Evolutionary conservation across 352 stramenopile genomes (phyloP), one percentile per base, ranked within the genome.

Genomic region (Blastocystis sp.): DNA sequence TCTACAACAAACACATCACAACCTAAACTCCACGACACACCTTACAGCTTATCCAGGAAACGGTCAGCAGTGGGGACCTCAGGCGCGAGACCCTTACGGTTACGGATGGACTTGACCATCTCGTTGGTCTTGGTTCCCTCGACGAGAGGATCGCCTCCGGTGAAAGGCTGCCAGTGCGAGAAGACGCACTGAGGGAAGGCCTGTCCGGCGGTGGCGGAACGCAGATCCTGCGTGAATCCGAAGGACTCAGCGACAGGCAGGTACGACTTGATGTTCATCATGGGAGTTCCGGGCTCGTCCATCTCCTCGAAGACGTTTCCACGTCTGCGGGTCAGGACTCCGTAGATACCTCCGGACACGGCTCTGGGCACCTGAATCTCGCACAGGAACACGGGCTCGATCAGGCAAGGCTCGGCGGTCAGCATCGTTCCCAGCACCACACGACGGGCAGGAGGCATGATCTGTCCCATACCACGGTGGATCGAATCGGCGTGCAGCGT

Each of bases 1-100:
- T 8, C 44, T 8, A 18, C 44, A 18, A 53, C 44, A 53, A 53
- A 53, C 8, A 53, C 44, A 53, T 53, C 44, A 53, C 44, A 53
- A 53, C 44, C 18, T 53, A 53, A 53, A 8, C 8, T 53, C 8
- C 44, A n/a, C n/a, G n/a, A n/a, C n/a, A 61, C 51, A 21, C 9
- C 87, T 97, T 98, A 99, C 87, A 99, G 93, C 91, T 97, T 97
- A 92, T 99, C 96, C 87, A 98, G 94, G 93, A 98, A 99, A 88
- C 96, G 93, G 90, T 96, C 94, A 87, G 98, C 92, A 81, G 96
- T 94, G 71, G 96, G 96, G 89, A 98, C 94, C 24, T 97, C 95
- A 21, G 94, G 90, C 44, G 91, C 87, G 72, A 99, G 92, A 91
- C 96, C 96, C 94, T 99, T 99, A 89, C 96, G 94, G 87, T 96